Evolutionary conservation across 129 eudicot species (phyloP), one percentile per base, ranked within the genome.

Genomic region (Artemisia tridentata): DNA sequence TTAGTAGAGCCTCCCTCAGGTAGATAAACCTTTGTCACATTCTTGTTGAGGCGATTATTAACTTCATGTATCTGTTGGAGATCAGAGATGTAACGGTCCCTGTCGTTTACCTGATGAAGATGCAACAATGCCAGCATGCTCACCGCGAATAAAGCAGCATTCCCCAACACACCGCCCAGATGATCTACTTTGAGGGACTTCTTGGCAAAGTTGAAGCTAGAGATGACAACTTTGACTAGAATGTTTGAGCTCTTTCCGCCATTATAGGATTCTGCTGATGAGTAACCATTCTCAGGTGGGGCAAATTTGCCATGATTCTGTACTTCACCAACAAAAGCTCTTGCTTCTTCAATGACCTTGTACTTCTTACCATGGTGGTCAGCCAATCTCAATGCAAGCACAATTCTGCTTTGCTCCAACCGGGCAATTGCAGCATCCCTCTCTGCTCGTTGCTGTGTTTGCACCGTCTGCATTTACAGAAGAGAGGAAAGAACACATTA

Each of bases 371-470:
- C 98, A 63, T 87, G 90, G 79, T 89, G 98, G 61, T 92, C 91
- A 5, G 90, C 95, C 80, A 92, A 73, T 75, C 96, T 85, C 81
- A 86, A 68, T 21, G 98, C 96, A 73, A 92, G 98, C 59, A 89
- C 87, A 21, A 92, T 83, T 18, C 98, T 88, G 80, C 95, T 88
- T 72, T 92, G 95, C 75, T 89, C 98, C 67, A 92, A 71, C 45
- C 90, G 95, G 64, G 95, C 96, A 52, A 85, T 70, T 34, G 98
- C 98, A 65, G 86, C 90, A 80, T 89, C 95, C 65, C 95, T 85
- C 65, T 89, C 98, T 50, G 86, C 92, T 19, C 87, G 80, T 52
- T 92, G 98, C 67, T 92, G 98, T 41, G 83, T 81, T 56, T 92
- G 90, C 64, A 86, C 88, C 17, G 92, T 81, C 96, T 92, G 91